Base-by-base conservation (phyloP, 257 asterid genomes). In the Agastache rugosa region DNA sequence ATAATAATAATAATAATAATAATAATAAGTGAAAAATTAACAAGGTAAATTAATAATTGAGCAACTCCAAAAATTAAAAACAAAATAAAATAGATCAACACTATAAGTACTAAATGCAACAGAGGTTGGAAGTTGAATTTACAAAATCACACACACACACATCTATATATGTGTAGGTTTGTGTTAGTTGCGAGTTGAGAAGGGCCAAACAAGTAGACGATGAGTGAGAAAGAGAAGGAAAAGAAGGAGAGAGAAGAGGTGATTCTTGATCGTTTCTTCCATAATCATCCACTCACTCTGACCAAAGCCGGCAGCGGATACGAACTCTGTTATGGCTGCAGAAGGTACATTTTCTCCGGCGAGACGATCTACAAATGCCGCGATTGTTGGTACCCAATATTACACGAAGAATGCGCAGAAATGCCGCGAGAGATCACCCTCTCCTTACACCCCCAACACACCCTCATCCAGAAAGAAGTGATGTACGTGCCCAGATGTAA, bases 361-460 rank as follows among this genome's bases (percentile, higher is more conserved):
- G 69, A 63, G 53, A 22, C 17, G 19, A n/a, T 11, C 41, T 66
- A 66, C 42, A 4, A 0, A 45, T 66, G 71, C 15, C 19, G 58
- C 23, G 8, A 0, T 0, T 65, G 41, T 5, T 2, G 23, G 1
- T 0, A 0, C 0, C 16, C 39, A 15, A 1, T 8, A 0, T n/a
- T 67, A 42, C 73, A 67, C 31, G 47, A 67, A 23, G 73, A 48
- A 27, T 67, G 72, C 5, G 60, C 60, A 16, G 59, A 67, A 16
- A 67, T 67, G 73, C 73, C 73, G 44, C 42, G 61, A 8, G 45
- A 67, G 73, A 67, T 67, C 5, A 48, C 47, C 6, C 73, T 23
- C 25, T n/a, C 73, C 0, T 8, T n/a, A 11, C 73, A 67, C 73
- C 73, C 72, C 27, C 72, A 45, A 29, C 72, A 67, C 72, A 67